A percentile compares a stretch with the other conserved stretches of the same genome.
These are phyloP conservation scores for Coniella lustricola DNA, from an alignment of 2,329 filamentous ascomycete species.

Conservation along the genomic window DNA sequence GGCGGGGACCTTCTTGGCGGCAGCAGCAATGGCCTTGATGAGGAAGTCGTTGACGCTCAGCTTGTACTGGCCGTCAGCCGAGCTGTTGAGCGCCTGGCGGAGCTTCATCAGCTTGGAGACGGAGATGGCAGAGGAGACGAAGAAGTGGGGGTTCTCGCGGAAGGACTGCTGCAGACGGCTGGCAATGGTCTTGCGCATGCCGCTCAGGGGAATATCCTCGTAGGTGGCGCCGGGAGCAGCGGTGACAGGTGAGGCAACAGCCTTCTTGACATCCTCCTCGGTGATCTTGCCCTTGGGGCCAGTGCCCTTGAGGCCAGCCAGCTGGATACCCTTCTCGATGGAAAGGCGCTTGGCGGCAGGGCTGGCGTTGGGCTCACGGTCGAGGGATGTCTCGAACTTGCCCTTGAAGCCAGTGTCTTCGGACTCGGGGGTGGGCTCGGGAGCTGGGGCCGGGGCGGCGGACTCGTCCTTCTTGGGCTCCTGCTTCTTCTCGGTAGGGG, in stretches of 20 bases:
- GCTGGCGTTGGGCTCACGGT: conserved; percentile 69
- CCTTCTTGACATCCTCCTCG: conserved; percentile 88
- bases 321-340: conserved; percentile 71
- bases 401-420: conserved; percentile 68
- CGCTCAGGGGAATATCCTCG: conserved; percentile 75
- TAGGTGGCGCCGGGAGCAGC: conserved; percentile 58
- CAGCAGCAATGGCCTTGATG: conserved; percentile 87
- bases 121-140: conserved; percentile 83
- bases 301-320: conserved; percentile 77
- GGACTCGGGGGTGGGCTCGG: conserved; percentile 47
- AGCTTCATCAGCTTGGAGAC: conserved; percentile 96
- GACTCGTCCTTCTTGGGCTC: conserved; percentile 58
- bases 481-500: conserved; percentile 57
- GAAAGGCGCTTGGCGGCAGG: conserved; percentile 75
- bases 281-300: conserved; percentile 83
- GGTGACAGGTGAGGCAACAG: conserved; percentile 47
- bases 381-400: conserved; percentile 73
- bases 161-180: conserved; percentile 81
- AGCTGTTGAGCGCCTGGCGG: conserved; percentile 83
- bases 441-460: conserved; percentile 43
- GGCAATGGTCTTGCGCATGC: conserved; percentile 98
- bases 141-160: conserved; percentile 96
- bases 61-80: conserved; percentile 91
- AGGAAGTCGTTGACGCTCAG: conserved; percentile 99
- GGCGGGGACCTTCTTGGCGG: conserved; percentile 86